phyloP scores from a whole-genome alignment of 2,329 filamentous ascomycete genomes.

The Aspergillus latus region DNA sequence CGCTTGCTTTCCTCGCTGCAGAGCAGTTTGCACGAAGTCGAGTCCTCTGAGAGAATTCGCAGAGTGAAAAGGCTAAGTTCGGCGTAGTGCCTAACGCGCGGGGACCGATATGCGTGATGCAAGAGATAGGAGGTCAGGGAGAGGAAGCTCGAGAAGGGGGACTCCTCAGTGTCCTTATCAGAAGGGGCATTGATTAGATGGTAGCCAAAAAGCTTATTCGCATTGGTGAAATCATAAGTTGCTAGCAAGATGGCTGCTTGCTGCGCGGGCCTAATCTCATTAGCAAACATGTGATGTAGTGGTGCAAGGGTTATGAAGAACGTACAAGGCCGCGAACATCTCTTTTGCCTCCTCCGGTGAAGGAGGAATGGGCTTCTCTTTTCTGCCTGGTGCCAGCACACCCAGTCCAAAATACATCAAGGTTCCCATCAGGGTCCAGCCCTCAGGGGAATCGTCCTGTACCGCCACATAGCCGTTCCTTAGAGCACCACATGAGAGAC shows the following conservation, averaged over 20 bases:
- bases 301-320: not conserved
- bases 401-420: slow-evolving; percentile 83
- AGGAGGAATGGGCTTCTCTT: slow-evolving; percentile 59
- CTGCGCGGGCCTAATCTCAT: slow-evolving; percentile 64
- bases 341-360: slow-evolving; percentile 79
- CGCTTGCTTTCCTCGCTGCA: slow-evolving; percentile 76
- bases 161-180: slow-evolving; percentile 63
- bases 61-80: slow-evolving; percentile 82
- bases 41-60: slow-evolving; percentile 83
- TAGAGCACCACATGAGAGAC: slow-evolving; percentile 66
- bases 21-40: slow-evolving; percentile 75
- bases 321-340: slow-evolving; percentile 72
- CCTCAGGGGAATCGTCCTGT: slow-evolving; percentile 85
- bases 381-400: slow-evolving; percentile 67
- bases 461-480: slow-evolving; percentile 78
- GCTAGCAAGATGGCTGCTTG: slow-evolving; percentile 79
- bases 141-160: slow-evolving; percentile 76
- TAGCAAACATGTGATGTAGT: slow-evolving; percentile 23
- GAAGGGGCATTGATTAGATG: slow-evolving; percentile 68
- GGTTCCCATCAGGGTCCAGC: slow-evolving; percentile 80
- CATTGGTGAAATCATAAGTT: slow-evolving; percentile 88
- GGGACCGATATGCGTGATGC: slow-evolving; percentile 85
- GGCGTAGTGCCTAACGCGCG: slow-evolving; percentile 75
- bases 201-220: slow-evolving; percentile 93
- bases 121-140: slow-evolving; percentile 90